Base-by-base conservation (phyloP, 108 stramenopile species). In the Aurantiochytrium sp. region DNA sequence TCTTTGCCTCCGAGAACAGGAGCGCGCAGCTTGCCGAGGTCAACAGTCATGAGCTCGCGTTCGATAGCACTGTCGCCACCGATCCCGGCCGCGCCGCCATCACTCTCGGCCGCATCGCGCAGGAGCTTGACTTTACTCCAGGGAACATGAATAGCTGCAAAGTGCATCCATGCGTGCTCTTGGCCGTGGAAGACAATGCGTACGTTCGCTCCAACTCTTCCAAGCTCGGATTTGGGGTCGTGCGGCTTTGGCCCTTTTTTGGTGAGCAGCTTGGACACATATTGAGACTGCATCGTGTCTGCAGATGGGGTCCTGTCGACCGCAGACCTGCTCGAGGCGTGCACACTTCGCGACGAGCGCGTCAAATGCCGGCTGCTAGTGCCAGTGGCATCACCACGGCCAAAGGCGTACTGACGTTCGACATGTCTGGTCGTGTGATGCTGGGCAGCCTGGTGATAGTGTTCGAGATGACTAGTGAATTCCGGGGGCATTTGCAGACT, bases 101-200 rank as follows among this genome's bases (percentile, higher is more conserved):
- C 51, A 10, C 6, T 35, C 51, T 83, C 49, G 51, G 76, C 76
- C 0, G 45, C 51, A 23, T 83, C 76, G 49, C 76, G 45, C 6
- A 83, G 28, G 19, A 83, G 12, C 6, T 6, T 47, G 49, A 83
- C 76, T 6, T 28, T 25, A 45, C 76, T 83, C 76, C 76, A 83
- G 6, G 76, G 76, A 6, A 83, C 76, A 23, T 83, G 76, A 35
- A 83, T 83, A 12, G 76, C 76, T 8, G 76, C 76, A 83, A 83
- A 83, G 4, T 83, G 76, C 45, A 83, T 21, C 8, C 76, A 45
- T 21, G 51, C 76, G 4, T 83, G 28, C 76, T 83, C 76, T 12
- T 53, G 45, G n/a, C 23, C 28, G 19, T 53, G 45, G 2, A 21
- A 83, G 51, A 83, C 49, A 35, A 83, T 83, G 51, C 76, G 76